A percentile compares a stretch with the other conserved stretches of the same genome.
phyloP scores from a whole-genome alignment of 805 yeast species.

The Clavispora vitiphila region DNA sequence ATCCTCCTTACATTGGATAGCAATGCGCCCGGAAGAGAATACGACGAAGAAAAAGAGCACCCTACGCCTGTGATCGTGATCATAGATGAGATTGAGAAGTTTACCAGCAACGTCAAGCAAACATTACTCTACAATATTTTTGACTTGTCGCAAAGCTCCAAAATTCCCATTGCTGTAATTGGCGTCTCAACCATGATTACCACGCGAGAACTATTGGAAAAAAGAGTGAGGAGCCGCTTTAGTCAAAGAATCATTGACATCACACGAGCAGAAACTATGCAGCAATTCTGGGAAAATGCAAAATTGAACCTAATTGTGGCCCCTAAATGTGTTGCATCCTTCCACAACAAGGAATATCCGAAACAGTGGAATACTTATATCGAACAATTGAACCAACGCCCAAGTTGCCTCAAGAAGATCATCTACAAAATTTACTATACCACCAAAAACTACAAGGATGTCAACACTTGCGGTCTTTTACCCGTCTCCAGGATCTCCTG shows the following conservation, averaged over 20 bases:
- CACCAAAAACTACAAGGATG: constrained; percentile 49
- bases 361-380: constrained; percentile 45
- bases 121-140: constrained; percentile 82
- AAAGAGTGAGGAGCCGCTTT: constrained; percentile 85
- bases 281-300: constrained; percentile 48
- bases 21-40: constrained; percentile 24
- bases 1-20: constrained; percentile 43
- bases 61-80: constrained; percentile 63
- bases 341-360: constrained; percentile 19
- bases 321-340: constrained; percentile 11
- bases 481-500: constrained; percentile 31
- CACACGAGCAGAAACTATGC: constrained; percentile 44
- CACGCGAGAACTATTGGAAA: constrained; percentile 77
- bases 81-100: constrained; percentile 81
- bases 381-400: constrained; percentile 8
- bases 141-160: constrained; percentile 71
- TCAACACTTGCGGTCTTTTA: constrained; percentile 39
- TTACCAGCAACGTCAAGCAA: constrained; percentile 69
- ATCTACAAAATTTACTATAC: constrained; percentile 48
- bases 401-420: constrained; percentile 9
- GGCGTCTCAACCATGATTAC: constrained; percentile 76
- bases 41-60: constrained; percentile 17
- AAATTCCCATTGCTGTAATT: constrained; percentile 71
- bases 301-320: constrained; percentile 30
- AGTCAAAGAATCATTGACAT: constrained; percentile 70